Evolutionary conservation across 306 rosid species (phyloP), one percentile per base, ranked within the genome.

Genomic region (Rosa multiflora): DNA sequence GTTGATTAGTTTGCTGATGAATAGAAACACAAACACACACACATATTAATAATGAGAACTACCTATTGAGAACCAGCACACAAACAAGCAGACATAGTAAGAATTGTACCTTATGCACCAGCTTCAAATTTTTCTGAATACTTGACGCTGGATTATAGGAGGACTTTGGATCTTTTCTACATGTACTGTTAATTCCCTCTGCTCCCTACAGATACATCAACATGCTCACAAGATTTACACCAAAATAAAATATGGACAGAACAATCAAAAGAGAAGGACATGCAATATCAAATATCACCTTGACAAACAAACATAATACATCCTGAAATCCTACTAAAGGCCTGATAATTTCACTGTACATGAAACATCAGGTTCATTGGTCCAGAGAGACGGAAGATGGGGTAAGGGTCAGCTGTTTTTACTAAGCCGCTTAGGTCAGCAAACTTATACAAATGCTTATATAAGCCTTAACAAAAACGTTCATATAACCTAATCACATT

Each of bases 201-300:
- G 46, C 73, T 52, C 44, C 81, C 85, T 77, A 67, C 70, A 43
- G 59, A 42, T 17, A 51, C 20, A 62, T 63, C 14, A 78, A 78
- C 48, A 58, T 46, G 26, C 17, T 42, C 10, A 13, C 44, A 71
- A 70, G 20, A 71, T 20, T 9, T 66, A 8, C 39, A 46, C 59
- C n/a, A 58, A 11, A 15, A 0, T 70, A 53, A 44, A 5, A 11
- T 4, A 77, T 29, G 1, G 8, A 37, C 15, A 10, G 1, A 10
- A 3, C 32, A 56, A 48, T 40, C 13, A 67, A 12, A 12, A 29
- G 10, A 62, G 42, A 29, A 23, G 68, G 18, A 10, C 14, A 21
- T 59, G 17, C 66, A 62, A 32, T 1, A 9, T 61, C 67, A 61
- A 61, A 10, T 26, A 26, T 12, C 17, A 12, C 42, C 68, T 32